Percentiles rank a stretch among this genome's conserved stretches.
Evolutionary conservation across 2,329 filamentous ascomycete species (phyloP).

Genomic region (Penicillium sumatraense): DNA sequence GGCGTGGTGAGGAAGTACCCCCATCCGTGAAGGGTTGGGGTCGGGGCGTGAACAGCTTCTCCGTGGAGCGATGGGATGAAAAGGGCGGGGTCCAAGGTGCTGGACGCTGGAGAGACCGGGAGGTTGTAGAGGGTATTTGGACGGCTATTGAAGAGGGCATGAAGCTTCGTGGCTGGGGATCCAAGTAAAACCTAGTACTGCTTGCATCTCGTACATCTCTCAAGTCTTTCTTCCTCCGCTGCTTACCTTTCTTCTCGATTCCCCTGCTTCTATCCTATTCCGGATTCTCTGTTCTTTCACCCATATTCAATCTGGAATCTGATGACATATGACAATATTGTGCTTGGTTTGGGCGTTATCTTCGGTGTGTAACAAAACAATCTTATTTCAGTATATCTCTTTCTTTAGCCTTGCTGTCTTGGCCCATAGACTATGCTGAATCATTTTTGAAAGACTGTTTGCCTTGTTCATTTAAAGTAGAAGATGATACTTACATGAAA

Average conservation of each 20-base stretch:
- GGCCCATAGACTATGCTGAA: not conserved
- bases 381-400: not conserved
- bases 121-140: constrained; percentile 94
- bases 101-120: constrained; percentile 79
- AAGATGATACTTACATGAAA: no score
- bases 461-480: no score
- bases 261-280: not conserved
- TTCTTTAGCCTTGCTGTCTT: not conserved
- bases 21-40: constrained; percentile 83
- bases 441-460: no score
- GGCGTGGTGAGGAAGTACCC: constrained; percentile 81
- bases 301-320: constrained; percentile 5
- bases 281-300: not conserved
- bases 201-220: not conserved
- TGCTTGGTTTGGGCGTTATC: constrained; percentile 7
- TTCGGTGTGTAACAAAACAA: constrained; percentile 6
- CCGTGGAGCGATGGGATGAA: constrained; percentile 80
- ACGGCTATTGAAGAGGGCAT: constrained; percentile 85
- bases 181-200: constrained; percentile 24
- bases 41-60: constrained; percentile 75
- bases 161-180: constrained; percentile 77
- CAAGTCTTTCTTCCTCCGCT: not conserved
- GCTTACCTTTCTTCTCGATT: constrained; percentile 1
- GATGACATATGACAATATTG: constrained; percentile 3
- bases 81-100: constrained; percentile 43